Evolutionary conservation across 2,329 filamentous ascomycete genomes (phyloP).

Genomic region (Trichoderma gracile): DNA sequence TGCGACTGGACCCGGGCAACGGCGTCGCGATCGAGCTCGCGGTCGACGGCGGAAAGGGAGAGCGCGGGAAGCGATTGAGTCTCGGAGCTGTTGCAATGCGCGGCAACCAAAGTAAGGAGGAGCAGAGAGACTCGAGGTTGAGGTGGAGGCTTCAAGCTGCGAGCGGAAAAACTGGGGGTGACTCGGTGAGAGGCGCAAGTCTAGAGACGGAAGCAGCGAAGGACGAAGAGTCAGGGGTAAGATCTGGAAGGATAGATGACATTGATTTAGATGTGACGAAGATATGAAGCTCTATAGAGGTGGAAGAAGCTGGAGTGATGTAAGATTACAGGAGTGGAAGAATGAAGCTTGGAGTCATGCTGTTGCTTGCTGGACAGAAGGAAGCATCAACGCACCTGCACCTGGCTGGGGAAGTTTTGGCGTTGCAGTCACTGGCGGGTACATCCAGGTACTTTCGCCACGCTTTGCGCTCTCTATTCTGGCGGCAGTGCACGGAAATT

Average conservation of each 20-base stretch:
- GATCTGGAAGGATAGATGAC: not conserved
- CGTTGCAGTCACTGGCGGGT: conserved; percentile 12
- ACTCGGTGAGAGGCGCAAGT: conserved; percentile 1
- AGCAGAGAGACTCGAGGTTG: not conserved
- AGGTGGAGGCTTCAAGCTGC: conserved; percentile 3
- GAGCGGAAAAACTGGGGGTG: conserved; percentile 20
- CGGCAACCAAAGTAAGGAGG: not conserved
- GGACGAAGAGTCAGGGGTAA: not conserved
- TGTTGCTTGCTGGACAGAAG: not conserved
- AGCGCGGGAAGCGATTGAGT: not conserved
- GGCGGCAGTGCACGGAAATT: not conserved
- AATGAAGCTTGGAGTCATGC: not conserved
- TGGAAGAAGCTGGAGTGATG: not conserved
- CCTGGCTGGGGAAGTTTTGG: conserved; percentile 15
- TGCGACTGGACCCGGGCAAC: conserved; percentile 11
- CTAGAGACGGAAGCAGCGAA: not conserved
- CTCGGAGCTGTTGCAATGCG: not conserved
- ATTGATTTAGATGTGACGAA: not conserved
- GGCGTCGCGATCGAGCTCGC: not conserved
- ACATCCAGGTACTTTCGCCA: conserved; percentile 1
- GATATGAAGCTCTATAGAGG: not conserved
- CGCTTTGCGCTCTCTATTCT: not conserved
- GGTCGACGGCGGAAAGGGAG: conserved; percentile 2
- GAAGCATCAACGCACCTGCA: not conserved
- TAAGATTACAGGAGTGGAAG: not conserved